Evolutionary conservation across 2,329 filamentous ascomycete species (phyloP).

Genomic region (Sporothrix pseudoabietina): DNA sequence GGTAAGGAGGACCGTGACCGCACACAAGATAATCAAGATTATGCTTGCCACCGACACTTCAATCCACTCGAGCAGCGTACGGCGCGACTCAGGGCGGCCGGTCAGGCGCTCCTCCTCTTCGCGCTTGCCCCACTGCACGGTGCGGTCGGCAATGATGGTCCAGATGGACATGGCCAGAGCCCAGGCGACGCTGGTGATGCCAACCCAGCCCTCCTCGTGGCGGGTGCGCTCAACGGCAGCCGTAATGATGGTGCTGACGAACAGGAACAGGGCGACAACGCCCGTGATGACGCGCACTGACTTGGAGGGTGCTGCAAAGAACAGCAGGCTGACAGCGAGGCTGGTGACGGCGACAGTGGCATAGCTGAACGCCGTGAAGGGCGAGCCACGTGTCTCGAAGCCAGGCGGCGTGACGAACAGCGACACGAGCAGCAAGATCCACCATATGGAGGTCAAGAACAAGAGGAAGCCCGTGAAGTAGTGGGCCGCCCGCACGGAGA

Average conservation of each 20-base stretch:
- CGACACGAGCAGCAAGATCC: constrained; percentile 84
- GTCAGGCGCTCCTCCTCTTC: constrained; percentile 93
- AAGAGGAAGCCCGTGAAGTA: constrained; percentile 78
- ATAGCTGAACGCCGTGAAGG: constrained; percentile 86
- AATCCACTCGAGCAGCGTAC: constrained; percentile 80
- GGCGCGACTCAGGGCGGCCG: constrained; percentile 80
- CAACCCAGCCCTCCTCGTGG: constrained; percentile 86
- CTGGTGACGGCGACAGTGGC: constrained; percentile 76
- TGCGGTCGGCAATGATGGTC: constrained; percentile 75
- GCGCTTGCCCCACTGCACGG: constrained; percentile 86
- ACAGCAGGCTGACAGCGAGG: constrained; percentile 74
- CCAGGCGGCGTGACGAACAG: constrained; percentile 88
- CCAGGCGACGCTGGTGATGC: constrained; percentile 82
- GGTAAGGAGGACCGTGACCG: constrained; percentile 74
- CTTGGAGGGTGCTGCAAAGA: constrained; percentile 83
- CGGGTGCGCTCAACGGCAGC: constrained; percentile 73
- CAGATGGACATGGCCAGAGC: constrained; percentile 77
- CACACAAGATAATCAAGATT: constrained; percentile 67
- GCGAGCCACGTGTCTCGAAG: constrained; percentile 84
- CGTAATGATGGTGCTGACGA: constrained; percentile 78
- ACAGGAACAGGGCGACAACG: constrained; percentile 65
- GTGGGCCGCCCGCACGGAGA: constrained; percentile 80
- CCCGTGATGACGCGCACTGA: constrained; percentile 73
- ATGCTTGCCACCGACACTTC: constrained; percentile 76
- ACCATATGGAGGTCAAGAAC: constrained; percentile 81